Percentiles rank a stretch among this genome's conserved stretches.
Evolutionary conservation across 2,329 filamentous ascomycete genomes (phyloP).

Genomic region (Cladosporium halotolerans): DNA sequence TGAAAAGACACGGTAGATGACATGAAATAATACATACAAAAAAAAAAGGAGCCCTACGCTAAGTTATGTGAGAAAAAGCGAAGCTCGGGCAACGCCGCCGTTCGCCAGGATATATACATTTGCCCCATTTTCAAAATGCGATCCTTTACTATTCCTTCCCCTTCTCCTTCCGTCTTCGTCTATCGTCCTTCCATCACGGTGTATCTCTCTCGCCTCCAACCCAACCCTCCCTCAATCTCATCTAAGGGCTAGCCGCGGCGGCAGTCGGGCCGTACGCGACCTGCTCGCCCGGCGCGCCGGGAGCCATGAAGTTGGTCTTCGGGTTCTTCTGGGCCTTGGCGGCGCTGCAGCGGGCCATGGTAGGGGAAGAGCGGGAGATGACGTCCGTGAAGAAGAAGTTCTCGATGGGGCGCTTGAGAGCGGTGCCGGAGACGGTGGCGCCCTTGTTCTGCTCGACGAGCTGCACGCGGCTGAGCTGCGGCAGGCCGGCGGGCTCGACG

Average conservation of each 20-base stretch:
- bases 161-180: background rate
- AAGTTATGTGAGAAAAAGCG: background rate
- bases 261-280: constrained; percentile 7
- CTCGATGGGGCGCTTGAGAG: constrained; percentile 79
- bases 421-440: constrained; percentile 60
- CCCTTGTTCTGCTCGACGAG: constrained; percentile 96
- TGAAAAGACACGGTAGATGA: background rate
- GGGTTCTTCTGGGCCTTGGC: constrained; percentile 64
- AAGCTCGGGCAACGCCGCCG: constrained; percentile 8
- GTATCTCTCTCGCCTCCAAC: background rate
- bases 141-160: background rate
- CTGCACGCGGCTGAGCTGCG: constrained; percentile 81
- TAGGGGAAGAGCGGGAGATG: constrained; percentile 94
- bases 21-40: constrained; percentile 9
- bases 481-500: constrained; percentile 67
- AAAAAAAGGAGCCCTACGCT: constrained; percentile 9
- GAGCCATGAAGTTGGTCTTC: constrained; percentile 47
- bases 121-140: constrained; percentile 4
- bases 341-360: constrained; percentile 95
- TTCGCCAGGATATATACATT: constrained; percentile 13
- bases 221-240: background rate
- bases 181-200: too few species aligned
- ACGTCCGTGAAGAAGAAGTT: constrained; percentile 98
- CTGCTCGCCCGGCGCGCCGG: constrained; percentile 25
- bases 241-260: constrained; percentile 1